Evolutionary conservation across 495 filamentous ascomycete species (phyloP).

Genomic region (Neurospora sp.): DNA sequence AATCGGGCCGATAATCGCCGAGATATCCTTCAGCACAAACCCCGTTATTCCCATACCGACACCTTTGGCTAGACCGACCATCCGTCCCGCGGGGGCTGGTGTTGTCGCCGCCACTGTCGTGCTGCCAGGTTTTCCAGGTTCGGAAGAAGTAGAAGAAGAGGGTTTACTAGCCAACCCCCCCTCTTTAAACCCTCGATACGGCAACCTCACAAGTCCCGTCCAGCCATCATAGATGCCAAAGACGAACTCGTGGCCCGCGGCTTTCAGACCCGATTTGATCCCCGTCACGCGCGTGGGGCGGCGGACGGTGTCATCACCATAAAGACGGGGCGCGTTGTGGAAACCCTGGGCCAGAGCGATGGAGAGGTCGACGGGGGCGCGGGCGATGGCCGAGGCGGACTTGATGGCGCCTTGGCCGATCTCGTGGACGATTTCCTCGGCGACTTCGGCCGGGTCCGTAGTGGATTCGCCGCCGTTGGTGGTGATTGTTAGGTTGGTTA

Average conservation of each 20-base stretch:
- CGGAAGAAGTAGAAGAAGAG: not conserved
- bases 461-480: conserved; percentile 20
- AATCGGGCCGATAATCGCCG: conserved; percentile 51
- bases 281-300: conserved; percentile 51
- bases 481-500: conserved; percentile 4
- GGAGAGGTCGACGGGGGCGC: conserved; percentile 55
- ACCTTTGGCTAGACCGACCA: conserved; percentile 53
- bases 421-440: conserved; percentile 29
- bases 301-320: conserved; percentile 44
- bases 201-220: conserved; percentile 58
- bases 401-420: conserved; percentile 37
- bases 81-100: conserved; percentile 39
- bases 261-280: conserved; percentile 54
- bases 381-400: conserved; percentile 36
- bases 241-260: conserved; percentile 56
- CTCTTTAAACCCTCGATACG: conserved; percentile 38
- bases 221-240: conserved; percentile 67
- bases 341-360: conserved; percentile 71
- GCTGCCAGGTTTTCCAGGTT: too few species aligned
- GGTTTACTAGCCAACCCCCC: not conserved
- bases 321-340: conserved; percentile 72
- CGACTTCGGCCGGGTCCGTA: conserved; percentile 22
- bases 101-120: not conserved
- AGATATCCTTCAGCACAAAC: conserved; percentile 58
- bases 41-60: conserved; percentile 68